Percentiles rank a stretch among this genome's conserved stretches.
Evolutionary conservation across 1,139 yeast genomes (phyloP).

Genomic region (Candida dubliniensis): DNA sequence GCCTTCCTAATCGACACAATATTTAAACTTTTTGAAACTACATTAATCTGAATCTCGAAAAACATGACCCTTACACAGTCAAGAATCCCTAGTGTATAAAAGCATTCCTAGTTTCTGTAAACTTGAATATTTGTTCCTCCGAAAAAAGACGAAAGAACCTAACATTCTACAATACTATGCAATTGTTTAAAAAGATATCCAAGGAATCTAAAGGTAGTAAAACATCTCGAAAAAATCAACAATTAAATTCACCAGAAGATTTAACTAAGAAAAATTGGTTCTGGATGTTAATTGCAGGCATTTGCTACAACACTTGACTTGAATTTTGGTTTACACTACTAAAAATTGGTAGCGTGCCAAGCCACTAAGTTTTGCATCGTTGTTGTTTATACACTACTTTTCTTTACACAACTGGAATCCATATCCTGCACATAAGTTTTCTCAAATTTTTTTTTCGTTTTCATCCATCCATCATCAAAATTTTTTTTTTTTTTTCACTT

Average conservation of each 20-base stretch:
- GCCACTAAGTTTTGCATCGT: not conserved
- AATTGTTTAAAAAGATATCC: not conserved
- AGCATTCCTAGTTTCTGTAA: too few species aligned
- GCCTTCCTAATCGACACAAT: too few species aligned
- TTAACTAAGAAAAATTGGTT: constrained; percentile 3
- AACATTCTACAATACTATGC: not conserved
- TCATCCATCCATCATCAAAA: constrained; percentile 2
- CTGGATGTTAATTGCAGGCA: constrained; percentile 6
- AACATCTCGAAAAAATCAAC: not conserved
- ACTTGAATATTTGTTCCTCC: not conserved
- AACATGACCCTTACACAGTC: too few species aligned
- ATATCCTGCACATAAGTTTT: constrained; percentile 8
- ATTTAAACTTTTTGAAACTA: too few species aligned
- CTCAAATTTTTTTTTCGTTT: constrained; percentile 4
- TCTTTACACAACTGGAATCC: not conserved
- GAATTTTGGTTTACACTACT: too few species aligned
- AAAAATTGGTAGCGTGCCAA: not conserved
- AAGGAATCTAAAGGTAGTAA: not conserved
- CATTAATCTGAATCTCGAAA: too few species aligned
- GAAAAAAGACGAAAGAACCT: too few species aligned
- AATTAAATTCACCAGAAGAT: not conserved
- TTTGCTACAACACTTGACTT: constrained; percentile 1
- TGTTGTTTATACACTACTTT: too few species aligned
- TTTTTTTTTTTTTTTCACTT: constrained; percentile 6
- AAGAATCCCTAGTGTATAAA: too few species aligned